A percentile compares a stretch with the other conserved stretches of the same genome.
Conservation (phyloP, 768 basidiomycete species). For the Trametes maxima region DNA sequence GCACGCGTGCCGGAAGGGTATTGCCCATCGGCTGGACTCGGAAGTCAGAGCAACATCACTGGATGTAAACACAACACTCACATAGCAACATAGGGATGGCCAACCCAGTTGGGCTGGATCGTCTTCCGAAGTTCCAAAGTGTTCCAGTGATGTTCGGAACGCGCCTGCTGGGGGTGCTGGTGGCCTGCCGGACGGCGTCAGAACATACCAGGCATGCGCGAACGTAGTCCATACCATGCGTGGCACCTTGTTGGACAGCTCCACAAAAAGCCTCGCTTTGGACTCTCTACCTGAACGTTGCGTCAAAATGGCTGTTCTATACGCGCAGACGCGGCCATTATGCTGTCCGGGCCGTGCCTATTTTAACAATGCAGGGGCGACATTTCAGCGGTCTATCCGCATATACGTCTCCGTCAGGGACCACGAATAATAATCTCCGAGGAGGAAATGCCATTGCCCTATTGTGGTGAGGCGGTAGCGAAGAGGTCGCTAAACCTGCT, state of each 20-base stretch:
- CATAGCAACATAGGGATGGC: no score
- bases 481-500: not conserved
- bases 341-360: constrained; percentile 4
- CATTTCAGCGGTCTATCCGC: not conserved
- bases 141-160: no score
- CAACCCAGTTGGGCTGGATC: not conserved
- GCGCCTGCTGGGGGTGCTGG: not conserved
- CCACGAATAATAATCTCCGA: constrained; percentile 1
- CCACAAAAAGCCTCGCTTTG: not conserved
- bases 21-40: no score
- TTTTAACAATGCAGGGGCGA: not conserved
- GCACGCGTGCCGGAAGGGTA: no score
- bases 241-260: not conserved
- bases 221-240: not conserved
- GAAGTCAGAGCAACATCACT: no score
- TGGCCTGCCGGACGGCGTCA: not conserved
- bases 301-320: constrained; percentile 1
- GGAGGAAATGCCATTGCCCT: constrained; percentile 7
- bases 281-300: not conserved
- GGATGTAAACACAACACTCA: not conserved
- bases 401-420: not conserved
- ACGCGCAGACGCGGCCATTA: constrained; percentile 4
- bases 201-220: not conserved
- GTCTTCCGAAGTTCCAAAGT: no score
- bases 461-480: not conserved